A percentile compares a stretch with the other conserved stretches of the same genome.
phyloP scores from a whole-genome alignment of 768 basidiomycete species.

The Stropharia rugosoannulata region DNA sequence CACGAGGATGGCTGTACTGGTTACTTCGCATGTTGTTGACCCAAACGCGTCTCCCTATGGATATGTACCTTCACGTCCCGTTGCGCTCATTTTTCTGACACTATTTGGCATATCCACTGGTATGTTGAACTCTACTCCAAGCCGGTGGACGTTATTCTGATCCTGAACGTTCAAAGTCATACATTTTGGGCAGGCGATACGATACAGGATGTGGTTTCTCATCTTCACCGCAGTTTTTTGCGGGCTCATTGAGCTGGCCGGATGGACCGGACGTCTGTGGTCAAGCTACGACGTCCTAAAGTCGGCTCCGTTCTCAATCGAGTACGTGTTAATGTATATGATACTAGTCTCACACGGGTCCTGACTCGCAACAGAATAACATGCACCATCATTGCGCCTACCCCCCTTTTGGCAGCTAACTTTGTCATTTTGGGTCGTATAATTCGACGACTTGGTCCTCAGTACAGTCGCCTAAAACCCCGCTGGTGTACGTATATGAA shows the following conservation, averaged over 20 bases:
- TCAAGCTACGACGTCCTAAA: conserved; percentile 11
- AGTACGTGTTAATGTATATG: conserved; percentile 12
- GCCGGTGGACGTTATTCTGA: too few species aligned
- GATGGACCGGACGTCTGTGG: conserved; percentile 21
- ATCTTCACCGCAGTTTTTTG: conserved; percentile 15
- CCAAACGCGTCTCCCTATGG: conserved; percentile 1
- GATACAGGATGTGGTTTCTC: conserved; percentile 19
- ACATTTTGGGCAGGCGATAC: conserved; percentile 13
- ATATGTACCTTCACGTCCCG: conserved; percentile 2
- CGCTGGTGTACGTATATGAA: conserved; percentile 4
- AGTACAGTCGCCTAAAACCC: conserved; percentile 46
- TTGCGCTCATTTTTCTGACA: conserved; percentile 2
- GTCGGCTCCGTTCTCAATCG: conserved; percentile 14
- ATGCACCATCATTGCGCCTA: conserved; percentile 45
- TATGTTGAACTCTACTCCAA: background rate
- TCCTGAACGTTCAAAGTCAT: background rate
- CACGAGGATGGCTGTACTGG: too few species aligned
- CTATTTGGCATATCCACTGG: conserved; percentile 5
- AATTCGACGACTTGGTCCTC: conserved; percentile 38
- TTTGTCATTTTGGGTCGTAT: conserved; percentile 57
- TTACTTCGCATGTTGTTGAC: too few species aligned
- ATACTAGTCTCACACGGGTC: background rate
- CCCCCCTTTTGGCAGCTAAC: conserved; percentile 55
- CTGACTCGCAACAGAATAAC: conserved; percentile 34
- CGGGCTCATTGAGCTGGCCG: conserved; percentile 19